Evolutionary conservation across 1,284 basidiomycete species (phyloP).

Genomic region (Ganoderma resinaceum): DNA sequence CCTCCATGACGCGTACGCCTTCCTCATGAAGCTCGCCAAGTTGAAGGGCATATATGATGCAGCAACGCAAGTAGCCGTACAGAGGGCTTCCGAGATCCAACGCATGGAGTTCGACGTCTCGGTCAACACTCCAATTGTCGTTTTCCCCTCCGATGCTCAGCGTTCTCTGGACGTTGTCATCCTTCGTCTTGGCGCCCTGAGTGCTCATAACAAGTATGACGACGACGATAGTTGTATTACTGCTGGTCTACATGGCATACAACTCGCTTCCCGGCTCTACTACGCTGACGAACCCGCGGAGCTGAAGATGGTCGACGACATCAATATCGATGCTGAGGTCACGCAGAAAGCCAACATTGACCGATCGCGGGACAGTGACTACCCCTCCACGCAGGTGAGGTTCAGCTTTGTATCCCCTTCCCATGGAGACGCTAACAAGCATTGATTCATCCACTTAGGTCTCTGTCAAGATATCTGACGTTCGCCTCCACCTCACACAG

Average conservation of each 20-base stretch:
- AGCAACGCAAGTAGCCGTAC: slow-evolving; percentile 92
- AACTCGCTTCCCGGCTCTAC: slow-evolving; percentile 77
- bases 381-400: slow-evolving; percentile 77
- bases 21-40: slow-evolving; percentile 87
- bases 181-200: slow-evolving; percentile 90
- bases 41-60: slow-evolving; percentile 96
- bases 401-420: slow-evolving; percentile 5
- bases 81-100: slow-evolving; percentile 88
- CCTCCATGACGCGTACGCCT: slow-evolving; percentile 86
- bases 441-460: slow-evolving; percentile 52
- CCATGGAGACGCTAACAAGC: background rate
- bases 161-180: slow-evolving; percentile 75
- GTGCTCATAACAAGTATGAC: slow-evolving; percentile 82
- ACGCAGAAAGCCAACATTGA: slow-evolving; percentile 67
- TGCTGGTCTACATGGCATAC: slow-evolving; percentile 88
- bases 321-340: slow-evolving; percentile 79
- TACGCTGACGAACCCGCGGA: slow-evolving; percentile 54
- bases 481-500: slow-evolving; percentile 90
- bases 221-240: slow-evolving; percentile 67
- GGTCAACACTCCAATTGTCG: slow-evolving; percentile 92
- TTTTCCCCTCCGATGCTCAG: slow-evolving; percentile 82
- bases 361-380: slow-evolving; percentile 53
- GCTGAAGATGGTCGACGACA: slow-evolving; percentile 94
- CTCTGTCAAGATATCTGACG: slow-evolving; percentile 84
- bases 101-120: slow-evolving; percentile 93